Evolutionary conservation across 1,284 basidiomycete genomes (phyloP).

Genomic region (Apiotrichum gracile): DNA sequence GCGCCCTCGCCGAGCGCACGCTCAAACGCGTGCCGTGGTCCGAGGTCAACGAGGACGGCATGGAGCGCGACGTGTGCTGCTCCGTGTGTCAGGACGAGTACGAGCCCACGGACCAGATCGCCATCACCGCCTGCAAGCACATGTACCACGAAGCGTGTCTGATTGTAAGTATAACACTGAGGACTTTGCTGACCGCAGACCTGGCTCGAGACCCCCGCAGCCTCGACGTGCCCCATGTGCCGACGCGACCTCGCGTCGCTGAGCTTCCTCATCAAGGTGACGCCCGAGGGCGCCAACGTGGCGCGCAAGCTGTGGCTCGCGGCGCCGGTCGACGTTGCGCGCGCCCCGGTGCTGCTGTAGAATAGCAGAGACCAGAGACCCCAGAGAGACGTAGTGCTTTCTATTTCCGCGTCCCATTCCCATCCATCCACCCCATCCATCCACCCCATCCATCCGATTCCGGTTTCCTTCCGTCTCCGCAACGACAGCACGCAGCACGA

Average conservation of each 20-base stretch:
- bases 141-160: slow-evolving; percentile 40
- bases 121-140: slow-evolving; percentile 38
- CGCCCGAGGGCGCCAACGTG: neutral
- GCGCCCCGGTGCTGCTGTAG: too few relatives aligned
- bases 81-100: slow-evolving; percentile 27
- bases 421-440: too few relatives aligned
- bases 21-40: neutral
- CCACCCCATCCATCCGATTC: too few relatives aligned
- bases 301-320: slow-evolving; percentile 7
- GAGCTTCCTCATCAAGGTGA: slow-evolving; percentile 2
- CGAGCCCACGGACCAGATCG: slow-evolving; percentile 15
- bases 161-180: slow-evolving; percentile 18
- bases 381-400: too few relatives aligned
- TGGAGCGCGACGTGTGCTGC: slow-evolving; percentile 30
- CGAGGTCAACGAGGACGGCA: slow-evolving; percentile 7
- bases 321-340: neutral
- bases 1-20: neutral
- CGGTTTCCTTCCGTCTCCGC: too few relatives aligned
- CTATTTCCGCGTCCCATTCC: too few relatives aligned
- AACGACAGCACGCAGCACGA: too few relatives aligned
- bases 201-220: slow-evolving; percentile 33
- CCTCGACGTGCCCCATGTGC: slow-evolving; percentile 40
- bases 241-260: slow-evolving; percentile 34
- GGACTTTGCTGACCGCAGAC: slow-evolving; percentile 13
- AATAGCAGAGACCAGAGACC: too few relatives aligned